Conservation (phyloP, 108 stramenopile species). For the Asterionellopsis glacialis region DNA sequence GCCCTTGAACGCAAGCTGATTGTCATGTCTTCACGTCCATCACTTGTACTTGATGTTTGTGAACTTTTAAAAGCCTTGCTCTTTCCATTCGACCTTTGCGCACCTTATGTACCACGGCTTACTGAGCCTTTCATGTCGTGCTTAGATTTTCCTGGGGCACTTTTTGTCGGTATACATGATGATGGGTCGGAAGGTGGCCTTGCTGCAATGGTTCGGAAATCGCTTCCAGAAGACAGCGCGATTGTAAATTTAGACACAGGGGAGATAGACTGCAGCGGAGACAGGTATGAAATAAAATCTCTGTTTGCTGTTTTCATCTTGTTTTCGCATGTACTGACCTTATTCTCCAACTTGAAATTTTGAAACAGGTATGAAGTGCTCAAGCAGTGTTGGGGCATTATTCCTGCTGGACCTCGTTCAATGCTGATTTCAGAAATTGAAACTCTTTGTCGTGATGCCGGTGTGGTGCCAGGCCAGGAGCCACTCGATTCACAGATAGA, state of each 20-base stretch:
- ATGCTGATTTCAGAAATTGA: constrained; percentile 74
- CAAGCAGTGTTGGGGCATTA: constrained; percentile 66
- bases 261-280: constrained; percentile 63
- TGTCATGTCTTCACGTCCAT: constrained; percentile 72
- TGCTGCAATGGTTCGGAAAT: constrained; percentile 50
- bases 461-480: constrained; percentile 79
- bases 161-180: constrained; percentile 85
- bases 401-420: constrained; percentile 62
- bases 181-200: constrained; percentile 58
- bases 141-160: constrained; percentile 82
- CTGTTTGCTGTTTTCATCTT: no score
- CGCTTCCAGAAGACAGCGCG: constrained; percentile 78
- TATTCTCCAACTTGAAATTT: constrained; percentile 1
- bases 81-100: constrained; percentile 82
- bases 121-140: constrained; percentile 82
- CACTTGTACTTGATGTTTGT: constrained; percentile 76
- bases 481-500: constrained; percentile 68
- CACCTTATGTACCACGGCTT: constrained; percentile 81
- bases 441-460: constrained; percentile 73
- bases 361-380: constrained; percentile 42
- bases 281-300: constrained; percentile 21
- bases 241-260: constrained; percentile 80
- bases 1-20: constrained; percentile 82
- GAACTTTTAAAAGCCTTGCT: constrained; percentile 74
- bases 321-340: no score